Base-by-base conservation (phyloP, 1,284 basidiomycete species). In the Hymenochaete sp. region DNA sequence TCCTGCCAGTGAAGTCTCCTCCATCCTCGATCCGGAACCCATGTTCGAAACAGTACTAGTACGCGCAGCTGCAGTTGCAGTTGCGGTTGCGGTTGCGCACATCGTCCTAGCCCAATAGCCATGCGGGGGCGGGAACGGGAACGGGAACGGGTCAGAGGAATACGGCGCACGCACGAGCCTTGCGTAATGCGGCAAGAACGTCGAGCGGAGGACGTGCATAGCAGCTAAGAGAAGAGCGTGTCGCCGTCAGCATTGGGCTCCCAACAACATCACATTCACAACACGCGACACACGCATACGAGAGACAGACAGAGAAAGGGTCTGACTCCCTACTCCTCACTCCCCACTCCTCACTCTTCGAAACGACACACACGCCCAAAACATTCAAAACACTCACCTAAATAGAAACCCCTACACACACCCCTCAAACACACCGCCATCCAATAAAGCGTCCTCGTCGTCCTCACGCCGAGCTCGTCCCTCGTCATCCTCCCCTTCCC, bases 221-320 rank as follows among this genome's bases (percentile, higher is more conserved):
- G 54, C 54, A 22, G 59, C 59, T 59, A 26, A 4, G 9, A 3
- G 13, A 5, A 33, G 9, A 31, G 9, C 28, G 14, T 31, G 73
- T 65, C 4, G 76, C 71, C 37, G 88, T 66, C 57, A 83, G 86
- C 2, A 75, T 75, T 0, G 82, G 83, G 25, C 86, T 73, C 8
- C 88, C 68, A 42, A 86, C 72, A 55, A 86, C 79, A 82, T 13
- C 24, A 47, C 27, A 16, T 40, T 18, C 24, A 46, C n/a, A 36
- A 16, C 13, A 28, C 22, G 18, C 13, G 25, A n/a, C 21, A 11
- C 9, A 25, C 44, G 24, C 19, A 32, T 14, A 2, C 18, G 24
- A 24, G 13, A 4, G 5, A 19, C 33, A 43, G 13, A 22, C 14
- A 35, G 8, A 28, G 33, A 9, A 13, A 8, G 11, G 28, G 28